Base-by-base conservation (phyloP, 352 stramenopile genomes). In the Pythium phragmitis region DNA sequence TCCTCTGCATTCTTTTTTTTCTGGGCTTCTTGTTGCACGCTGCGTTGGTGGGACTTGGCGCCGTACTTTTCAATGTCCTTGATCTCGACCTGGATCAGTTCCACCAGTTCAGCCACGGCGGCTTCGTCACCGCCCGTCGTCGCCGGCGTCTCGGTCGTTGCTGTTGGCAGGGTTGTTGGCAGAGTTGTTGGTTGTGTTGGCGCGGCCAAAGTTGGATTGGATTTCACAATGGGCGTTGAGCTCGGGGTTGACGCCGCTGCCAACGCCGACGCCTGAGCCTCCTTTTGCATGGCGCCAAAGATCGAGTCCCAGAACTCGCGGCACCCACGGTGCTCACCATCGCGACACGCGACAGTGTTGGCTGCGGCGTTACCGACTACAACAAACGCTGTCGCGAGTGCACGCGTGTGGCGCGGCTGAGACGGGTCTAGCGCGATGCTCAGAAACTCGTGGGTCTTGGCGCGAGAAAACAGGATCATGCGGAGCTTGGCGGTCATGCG, bases 401-500 rank as follows among this genome's bases (percentile, higher is more conserved):
- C 65, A 39, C 85, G 80, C 39, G 85, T 92, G 74, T 94, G 85
- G 33, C 74, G 63, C n/a, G 75, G 62, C 33, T 74, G 65, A 6
- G 72, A 72, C 39, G 73, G 63, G 54, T 94, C 75, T 28, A 94
- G 66, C 57, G 85, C 80, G 49, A 91, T 61, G 49, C 70, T 69
- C 50, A 94, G 80, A 49, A 94, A 73, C 76, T 94, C 85, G 47
- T 85, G 71, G 66, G 78, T 87, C 70, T 88, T 89, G 21, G 84
- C 71, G 12, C 80, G 68, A 17, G 79, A 72, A 63, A 94, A 94
- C 17, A 94, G 69, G 52, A 92, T 89, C 52, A 75, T 68, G 47
- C 85, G 85, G 62, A 94, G 69, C 16, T 84, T 82, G 59, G 66
- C 80, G 49, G 85, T 94, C 85, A 94, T 94, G 62, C 85, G 82